Evolutionary conservation across 768 basidiomycete genomes (phyloP), one percentile per base, ranked within the genome.

Genomic region (Panaeolus papilionaceus): DNA sequence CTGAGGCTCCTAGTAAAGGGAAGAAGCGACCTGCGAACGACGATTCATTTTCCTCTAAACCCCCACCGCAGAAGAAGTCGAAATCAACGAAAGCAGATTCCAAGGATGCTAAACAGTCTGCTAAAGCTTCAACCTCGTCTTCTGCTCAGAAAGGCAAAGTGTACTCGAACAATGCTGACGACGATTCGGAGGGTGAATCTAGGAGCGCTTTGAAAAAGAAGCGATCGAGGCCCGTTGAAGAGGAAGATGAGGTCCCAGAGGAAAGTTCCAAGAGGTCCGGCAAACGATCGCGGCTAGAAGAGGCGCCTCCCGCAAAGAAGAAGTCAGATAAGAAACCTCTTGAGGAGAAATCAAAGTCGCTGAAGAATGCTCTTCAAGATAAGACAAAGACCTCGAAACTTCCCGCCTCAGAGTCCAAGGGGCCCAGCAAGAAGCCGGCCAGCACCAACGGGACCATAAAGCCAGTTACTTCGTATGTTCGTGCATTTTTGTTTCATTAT

Each of bases 271-370:
- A 58, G 40, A 58, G 33, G 12, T 63, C 67, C 1, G 58, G 40
- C 28, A 72, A 74, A n/a, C 67, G 72, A 5, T 20, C 65, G 44
- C 71, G 70, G n/a, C 26, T 47, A n/a, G 62, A 65, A 68, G 62
- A 65, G 66, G 62, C 62, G 28, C 23, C 33, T 40, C 16, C 40
- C 37, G 28, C 39, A 47, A 58, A n/a, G 18, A n/a, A 58, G 39
- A 38, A 54, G 40, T 45, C 39, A 2, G 63, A 66, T 14, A 45
- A 64, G 18, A 47, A 64, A 26, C 2, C 42, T 39, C 67, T 67
- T 23, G 20, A 61, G 58, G 14, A 20, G 4, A 67, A 64, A 58
- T 33, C 62, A 61, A 47, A 62, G 12, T 10, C 23, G 9, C 7
- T 37, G 10, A 64, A 65, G 61, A 68, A 69, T 37, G 39, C 40